Conservation (phyloP, 2,329 filamentous ascomycete genomes). For the Sarocladium oryzae region DNA sequence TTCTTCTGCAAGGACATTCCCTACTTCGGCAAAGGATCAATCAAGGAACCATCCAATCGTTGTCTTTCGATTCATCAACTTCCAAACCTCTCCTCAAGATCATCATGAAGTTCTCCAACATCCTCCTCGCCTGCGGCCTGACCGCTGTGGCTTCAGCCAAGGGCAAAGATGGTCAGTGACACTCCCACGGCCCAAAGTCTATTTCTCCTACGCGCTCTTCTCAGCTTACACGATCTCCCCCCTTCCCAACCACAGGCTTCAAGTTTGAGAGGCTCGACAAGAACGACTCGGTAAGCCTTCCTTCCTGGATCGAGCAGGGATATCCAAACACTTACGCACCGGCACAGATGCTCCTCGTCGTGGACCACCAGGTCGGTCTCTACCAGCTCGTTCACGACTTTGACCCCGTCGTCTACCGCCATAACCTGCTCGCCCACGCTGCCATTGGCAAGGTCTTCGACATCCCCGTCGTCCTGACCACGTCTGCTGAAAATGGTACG, state of each 20-base stretch:
- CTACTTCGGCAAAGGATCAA: too few species aligned
- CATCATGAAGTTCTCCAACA: conserved; percentile 6
- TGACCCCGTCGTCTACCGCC: conserved; percentile 56
- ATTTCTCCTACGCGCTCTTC: too few species aligned
- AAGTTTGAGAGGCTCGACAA: conserved; percentile 30
- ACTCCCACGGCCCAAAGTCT: too few species aligned
- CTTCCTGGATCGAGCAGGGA: too few species aligned
- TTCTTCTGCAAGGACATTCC: too few species aligned
- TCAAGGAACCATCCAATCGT: too few species aligned
- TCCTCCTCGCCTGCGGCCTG: background rate
- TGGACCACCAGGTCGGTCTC: conserved; percentile 31
- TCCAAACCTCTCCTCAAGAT: too few species aligned
- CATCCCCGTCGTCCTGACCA: conserved; percentile 63
- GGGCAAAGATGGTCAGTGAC: background rate
- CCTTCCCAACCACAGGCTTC: too few species aligned
- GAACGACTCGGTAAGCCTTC: conserved; percentile 19
- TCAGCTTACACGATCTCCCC: background rate
- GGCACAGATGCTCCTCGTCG: conserved; percentile 26
- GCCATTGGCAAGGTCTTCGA: conserved; percentile 60
- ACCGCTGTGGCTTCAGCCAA: background rate
- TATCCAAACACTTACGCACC: background rate
- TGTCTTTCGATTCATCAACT: background rate
- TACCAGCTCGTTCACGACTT: conserved; percentile 54
- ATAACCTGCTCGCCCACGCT: conserved; percentile 63
- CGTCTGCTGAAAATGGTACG: conserved; percentile 53